Percentiles rank a stretch among this genome's conserved stretches.
Evolutionary conservation across 73 alveolate genomes (phyloP).

Genomic region (Loxodes magnus): DNA sequence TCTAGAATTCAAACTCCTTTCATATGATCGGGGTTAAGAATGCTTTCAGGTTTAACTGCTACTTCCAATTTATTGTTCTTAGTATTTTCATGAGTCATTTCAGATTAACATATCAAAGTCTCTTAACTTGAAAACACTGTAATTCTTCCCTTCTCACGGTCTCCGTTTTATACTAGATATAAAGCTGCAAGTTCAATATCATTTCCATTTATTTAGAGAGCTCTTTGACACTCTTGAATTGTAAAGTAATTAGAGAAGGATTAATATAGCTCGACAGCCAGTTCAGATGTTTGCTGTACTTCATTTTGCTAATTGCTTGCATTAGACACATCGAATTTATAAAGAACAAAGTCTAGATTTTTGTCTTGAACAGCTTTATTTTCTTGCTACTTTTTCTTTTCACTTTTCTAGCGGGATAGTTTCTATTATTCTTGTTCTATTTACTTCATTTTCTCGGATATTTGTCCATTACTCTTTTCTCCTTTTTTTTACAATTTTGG

Average conservation of each 20-base stretch:
- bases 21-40: constrained; percentile 50
- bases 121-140: constrained; percentile 25
- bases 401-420: constrained; percentile 6
- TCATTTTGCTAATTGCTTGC: constrained; percentile 5
- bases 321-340: constrained; percentile 35
- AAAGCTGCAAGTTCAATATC: constrained; percentile 60
- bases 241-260: constrained; percentile 55
- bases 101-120: constrained; percentile 43
- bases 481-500: constrained; percentile 11
- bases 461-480: constrained; percentile 3
- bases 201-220: constrained; percentile 38
- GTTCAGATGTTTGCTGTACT: constrained; percentile 11
- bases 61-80: constrained; percentile 33
- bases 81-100: constrained; percentile 26
- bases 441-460: not conserved
- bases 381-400: constrained; percentile 1
- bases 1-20: constrained; percentile 59
- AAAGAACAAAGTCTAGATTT: constrained; percentile 19
- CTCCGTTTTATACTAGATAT: constrained; percentile 74
- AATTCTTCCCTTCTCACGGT: constrained; percentile 54
- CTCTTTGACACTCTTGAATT: constrained; percentile 50
- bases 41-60: constrained; percentile 62
- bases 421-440: not conserved
- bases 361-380: not conserved
- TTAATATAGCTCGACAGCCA: constrained; percentile 36